These are phyloP conservation scores for Mycena vulgaris DNA, from an alignment of 768 basidiomycete species.

Conservation along the genomic window DNA sequence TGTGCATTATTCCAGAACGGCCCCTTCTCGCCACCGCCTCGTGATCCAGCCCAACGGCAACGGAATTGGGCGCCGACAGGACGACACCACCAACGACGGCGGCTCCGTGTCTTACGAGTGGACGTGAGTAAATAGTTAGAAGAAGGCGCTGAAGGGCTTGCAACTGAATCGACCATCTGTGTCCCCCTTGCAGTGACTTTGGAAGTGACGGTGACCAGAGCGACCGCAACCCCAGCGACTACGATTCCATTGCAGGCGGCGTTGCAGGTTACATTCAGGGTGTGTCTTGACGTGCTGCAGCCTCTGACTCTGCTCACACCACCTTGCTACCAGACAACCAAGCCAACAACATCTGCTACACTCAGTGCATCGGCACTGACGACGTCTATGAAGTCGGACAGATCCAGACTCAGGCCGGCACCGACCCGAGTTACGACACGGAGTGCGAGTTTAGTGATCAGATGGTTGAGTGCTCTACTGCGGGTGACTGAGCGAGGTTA, in stretches of 20 bases:
- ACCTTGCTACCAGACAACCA: conserved; percentile 3
- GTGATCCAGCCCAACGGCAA: conserved; percentile 2
- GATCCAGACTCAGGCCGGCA: no score
- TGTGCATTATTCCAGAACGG: conserved; percentile 7
- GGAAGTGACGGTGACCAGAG: neutral
- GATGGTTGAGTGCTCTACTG: no score
- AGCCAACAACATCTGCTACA: conserved; percentile 12
- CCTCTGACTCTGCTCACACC: neutral
- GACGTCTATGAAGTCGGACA: conserved; percentile 13
- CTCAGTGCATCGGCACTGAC: neutral
- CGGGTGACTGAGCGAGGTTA: no score
- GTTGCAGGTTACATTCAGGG: conserved; percentile 14
- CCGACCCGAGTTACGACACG: no score
- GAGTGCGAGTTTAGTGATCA: no score
- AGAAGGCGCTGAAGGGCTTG: neutral
- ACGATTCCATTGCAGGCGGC: conserved; percentile 9
- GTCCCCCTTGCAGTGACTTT: no score
- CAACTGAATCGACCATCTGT: neutral
- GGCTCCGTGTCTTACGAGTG: conserved; percentile 12
- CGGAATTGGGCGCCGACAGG: conserved; percentile 8
- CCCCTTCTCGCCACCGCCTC: conserved; percentile 4
- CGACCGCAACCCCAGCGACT: conserved; percentile 6
- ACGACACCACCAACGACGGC: neutral
- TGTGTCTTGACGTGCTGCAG: neutral
- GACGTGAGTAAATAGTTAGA: conserved; percentile 3